Base-by-base conservation (phyloP, 2,329 filamentous ascomycete genomes). In the Colletotrichum lini region DNA sequence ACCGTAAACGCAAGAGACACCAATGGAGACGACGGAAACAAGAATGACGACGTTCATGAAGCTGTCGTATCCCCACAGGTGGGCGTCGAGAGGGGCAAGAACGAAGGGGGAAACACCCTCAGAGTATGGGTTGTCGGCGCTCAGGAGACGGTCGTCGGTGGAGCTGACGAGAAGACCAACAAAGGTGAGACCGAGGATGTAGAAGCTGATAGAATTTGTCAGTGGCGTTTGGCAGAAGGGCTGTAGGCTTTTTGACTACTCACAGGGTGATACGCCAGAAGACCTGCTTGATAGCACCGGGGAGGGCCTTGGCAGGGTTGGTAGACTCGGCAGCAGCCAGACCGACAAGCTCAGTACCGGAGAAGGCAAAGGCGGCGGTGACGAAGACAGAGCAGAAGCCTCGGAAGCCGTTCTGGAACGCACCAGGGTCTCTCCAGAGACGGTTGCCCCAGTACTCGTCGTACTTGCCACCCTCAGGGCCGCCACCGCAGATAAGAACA, bases 201-300 rank as follows among this genome's bases (percentile, higher is more conserved):
- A 87, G 76, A 87, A 87, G 35, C 68, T 71, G 5, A 6, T 3
- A 13, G 2, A 4, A 8, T 18, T 18, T 2, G 59, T 78, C 18
- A 77, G 69, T n/a, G n/a, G 16, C 16, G 40, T 1, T 6, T 5
- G 15, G n/a, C 9, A 62, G 7, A 40, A 1, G 15, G 2, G 21
- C 2, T 2, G 15, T 15, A 30, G 15, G 10, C 30, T 35, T 16
- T 13, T 16, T 2, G 30, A 4, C 30, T n/a, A 50, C 68, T 57
- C 38, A 79, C 73, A 86, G 78, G n/a, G 83, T 84, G 74, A 87
- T 85, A 77, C 85, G 84, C 85, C 84, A 86, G 75, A 86, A 87
- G 42, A 87, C 92, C 80, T 96, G 93, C 84, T 95, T 96, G 77
- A 95, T 90, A 2, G 94, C 94, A 26, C 90, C 91, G 0, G 94